These are phyloP conservation scores for Xylariomycetidae sp. DNA, from an alignment of 2,329 filamentous ascomycete species.

Conservation along the genomic window DNA sequence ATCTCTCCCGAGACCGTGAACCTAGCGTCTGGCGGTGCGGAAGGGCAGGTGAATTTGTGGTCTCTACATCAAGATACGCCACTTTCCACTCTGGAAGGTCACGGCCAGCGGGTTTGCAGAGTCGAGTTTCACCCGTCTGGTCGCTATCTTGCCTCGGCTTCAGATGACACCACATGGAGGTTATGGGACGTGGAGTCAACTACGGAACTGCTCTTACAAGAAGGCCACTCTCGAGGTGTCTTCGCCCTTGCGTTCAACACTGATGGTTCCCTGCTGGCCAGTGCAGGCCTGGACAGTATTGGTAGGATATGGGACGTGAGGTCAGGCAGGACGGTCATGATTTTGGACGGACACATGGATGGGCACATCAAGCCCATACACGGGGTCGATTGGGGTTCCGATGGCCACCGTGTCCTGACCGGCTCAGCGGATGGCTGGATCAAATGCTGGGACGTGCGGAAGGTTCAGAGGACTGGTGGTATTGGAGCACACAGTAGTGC, in stretches of 20 bases:
- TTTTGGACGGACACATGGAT: slow-evolving; percentile 81
- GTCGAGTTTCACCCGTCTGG: slow-evolving; percentile 95
- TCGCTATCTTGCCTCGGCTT: slow-evolving; percentile 83
- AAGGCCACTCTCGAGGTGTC: slow-evolving; percentile 91
- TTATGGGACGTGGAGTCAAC: slow-evolving; percentile 85
- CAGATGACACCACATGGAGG: slow-evolving; percentile 94
- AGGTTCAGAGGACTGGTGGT: slow-evolving; percentile 76
- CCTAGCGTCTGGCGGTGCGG: slow-evolving; percentile 84
- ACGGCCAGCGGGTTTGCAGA: slow-evolving; percentile 81
- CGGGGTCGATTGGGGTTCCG: slow-evolving; percentile 84
- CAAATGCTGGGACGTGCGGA: slow-evolving; percentile 96
- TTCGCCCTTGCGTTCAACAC: slow-evolving; percentile 86
- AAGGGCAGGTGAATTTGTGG: slow-evolving; percentile 86
- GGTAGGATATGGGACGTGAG: slow-evolving; percentile 93
- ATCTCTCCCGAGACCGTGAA: slow-evolving; percentile 74
- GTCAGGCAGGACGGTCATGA: slow-evolving; percentile 91
- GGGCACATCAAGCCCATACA: slow-evolving; percentile 87
- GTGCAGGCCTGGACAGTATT: slow-evolving; percentile 90
- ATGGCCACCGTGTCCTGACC: slow-evolving; percentile 88
- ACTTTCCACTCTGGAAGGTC: slow-evolving; percentile 74
- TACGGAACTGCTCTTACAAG: slow-evolving; percentile 80
- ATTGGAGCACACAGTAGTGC: slow-evolving; percentile 89
- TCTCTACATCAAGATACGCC: slow-evolving; percentile 83
- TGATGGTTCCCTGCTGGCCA: slow-evolving; percentile 86
- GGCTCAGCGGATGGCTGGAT: slow-evolving; percentile 92